phyloP scores from a whole-genome alignment of 352 stramenopile species.

The Globisporangium carolinianum region DNA sequence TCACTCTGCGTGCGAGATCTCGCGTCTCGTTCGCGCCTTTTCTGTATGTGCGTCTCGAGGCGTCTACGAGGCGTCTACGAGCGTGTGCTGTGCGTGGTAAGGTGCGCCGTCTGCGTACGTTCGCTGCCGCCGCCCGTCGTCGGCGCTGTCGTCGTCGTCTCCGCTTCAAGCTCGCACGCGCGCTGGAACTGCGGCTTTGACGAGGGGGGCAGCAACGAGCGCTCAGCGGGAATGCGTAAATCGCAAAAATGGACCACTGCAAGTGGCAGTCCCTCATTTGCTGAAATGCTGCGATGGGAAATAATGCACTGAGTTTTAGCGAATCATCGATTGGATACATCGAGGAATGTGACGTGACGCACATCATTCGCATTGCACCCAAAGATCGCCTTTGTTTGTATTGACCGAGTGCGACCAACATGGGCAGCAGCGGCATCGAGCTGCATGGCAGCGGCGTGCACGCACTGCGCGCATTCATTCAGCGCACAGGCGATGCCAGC shows the following conservation, averaged over 20 bases:
- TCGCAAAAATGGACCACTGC: background rate
- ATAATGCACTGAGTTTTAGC: background rate
- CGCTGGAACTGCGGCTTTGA: too few relatives aligned
- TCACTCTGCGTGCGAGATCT: too few relatives aligned
- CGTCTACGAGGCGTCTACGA: background rate
- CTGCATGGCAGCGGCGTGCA: slow-evolving; percentile 21
- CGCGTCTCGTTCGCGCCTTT: background rate
- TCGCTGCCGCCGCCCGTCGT: too few relatives aligned
- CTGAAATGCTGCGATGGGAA: background rate
- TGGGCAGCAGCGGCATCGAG: slow-evolving; percentile 7
- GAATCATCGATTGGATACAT: background rate
- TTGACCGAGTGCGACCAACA: background rate
- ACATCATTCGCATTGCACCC: background rate
- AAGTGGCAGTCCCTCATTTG: slow-evolving; percentile 1
- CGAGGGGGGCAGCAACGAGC: too few relatives aligned
- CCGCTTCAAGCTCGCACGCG: too few relatives aligned
- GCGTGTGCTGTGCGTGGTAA: background rate
- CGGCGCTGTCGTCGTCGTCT: too few relatives aligned
- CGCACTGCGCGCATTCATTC: slow-evolving; percentile 17
- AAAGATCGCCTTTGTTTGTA: background rate
- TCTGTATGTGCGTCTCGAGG: background rate
- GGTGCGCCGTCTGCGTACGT: too few relatives aligned
- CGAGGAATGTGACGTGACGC: too few relatives aligned
- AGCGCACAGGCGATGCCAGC: slow-evolving; percentile 1
- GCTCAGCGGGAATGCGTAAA: too few relatives aligned